Conservation (phyloP, 2,329 filamentous ascomycete genomes). For the Colletotrichum karsti region DNA sequence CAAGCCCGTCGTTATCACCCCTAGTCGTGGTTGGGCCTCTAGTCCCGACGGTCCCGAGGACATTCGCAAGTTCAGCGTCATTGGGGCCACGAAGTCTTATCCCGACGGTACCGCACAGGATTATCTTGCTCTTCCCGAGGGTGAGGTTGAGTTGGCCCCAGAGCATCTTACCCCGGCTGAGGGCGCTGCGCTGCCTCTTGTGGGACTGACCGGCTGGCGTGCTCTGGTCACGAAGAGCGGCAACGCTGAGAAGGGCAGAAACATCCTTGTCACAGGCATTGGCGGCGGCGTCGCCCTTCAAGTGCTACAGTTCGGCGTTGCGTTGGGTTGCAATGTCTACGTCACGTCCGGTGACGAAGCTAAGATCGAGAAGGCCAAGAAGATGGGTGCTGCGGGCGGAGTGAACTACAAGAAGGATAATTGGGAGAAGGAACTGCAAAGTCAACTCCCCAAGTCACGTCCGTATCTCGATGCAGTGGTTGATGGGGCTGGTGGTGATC, state of each 20-base stretch:
- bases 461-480: constrained; percentile 83
- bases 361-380: constrained; percentile 78
- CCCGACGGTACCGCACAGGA: constrained; percentile 79
- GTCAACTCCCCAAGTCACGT: constrained; percentile 69
- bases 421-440: constrained; percentile 82
- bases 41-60: constrained; percentile 79
- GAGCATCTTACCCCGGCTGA: constrained; percentile 76
- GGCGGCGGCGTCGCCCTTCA: constrained; percentile 91
- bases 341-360: constrained; percentile 79
- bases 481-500: constrained; percentile 89
- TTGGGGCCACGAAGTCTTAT: constrained; percentile 73
- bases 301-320: constrained; percentile 81
- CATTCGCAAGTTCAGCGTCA: constrained; percentile 63
- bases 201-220: constrained; percentile 88
- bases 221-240: constrained; percentile 83
- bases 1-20: constrained; percentile 81
- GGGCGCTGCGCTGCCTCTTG: constrained; percentile 84
- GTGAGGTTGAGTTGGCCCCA: constrained; percentile 81
- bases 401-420: constrained; percentile 79
- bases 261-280: constrained; percentile 89
- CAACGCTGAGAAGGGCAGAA: constrained; percentile 70
- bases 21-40: constrained; percentile 79
- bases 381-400: constrained; percentile 82
- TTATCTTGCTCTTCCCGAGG: constrained; percentile 72
- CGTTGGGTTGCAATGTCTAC: constrained; percentile 78